phyloP scores from a whole-genome alignment of 1,139 yeast genomes.

The Geotrichum candidum region DNA sequence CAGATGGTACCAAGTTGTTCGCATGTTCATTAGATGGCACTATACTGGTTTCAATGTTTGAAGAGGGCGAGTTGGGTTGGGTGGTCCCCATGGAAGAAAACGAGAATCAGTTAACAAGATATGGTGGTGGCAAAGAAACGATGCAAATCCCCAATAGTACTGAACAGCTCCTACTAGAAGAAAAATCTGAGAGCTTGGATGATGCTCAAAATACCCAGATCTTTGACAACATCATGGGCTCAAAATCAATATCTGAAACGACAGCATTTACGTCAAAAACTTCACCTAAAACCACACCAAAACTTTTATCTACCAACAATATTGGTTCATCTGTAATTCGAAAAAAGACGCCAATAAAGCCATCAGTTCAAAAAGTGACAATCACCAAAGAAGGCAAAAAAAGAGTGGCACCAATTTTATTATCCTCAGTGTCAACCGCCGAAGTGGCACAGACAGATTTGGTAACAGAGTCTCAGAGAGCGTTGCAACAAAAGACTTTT shows the following conservation, averaged over 20 bases:
- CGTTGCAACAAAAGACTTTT: slow-evolving; percentile 4
- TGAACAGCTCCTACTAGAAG: slow-evolving; percentile 18
- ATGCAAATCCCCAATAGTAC: slow-evolving; percentile 18
- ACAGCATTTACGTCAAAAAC: not conserved
- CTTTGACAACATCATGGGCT: slow-evolving; percentile 10
- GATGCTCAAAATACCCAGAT: slow-evolving; percentile 4
- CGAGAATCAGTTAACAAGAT: slow-evolving; percentile 64
- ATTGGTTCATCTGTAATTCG: slow-evolving; percentile 19
- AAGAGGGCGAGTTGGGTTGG: slow-evolving; percentile 64
- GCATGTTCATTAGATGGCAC: slow-evolving; percentile 83
- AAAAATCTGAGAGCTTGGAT: slow-evolving; percentile 12
- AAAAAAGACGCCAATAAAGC: slow-evolving; percentile 20
- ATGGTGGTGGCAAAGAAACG: slow-evolving; percentile 80
- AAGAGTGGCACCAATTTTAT: slow-evolving; percentile 78
- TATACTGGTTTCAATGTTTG: slow-evolving; percentile 66
- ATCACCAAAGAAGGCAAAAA: slow-evolving; percentile 77
- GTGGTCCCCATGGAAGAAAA: slow-evolving; percentile 62
- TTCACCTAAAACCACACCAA: not conserved
- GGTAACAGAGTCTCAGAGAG: slow-evolving; percentile 12
- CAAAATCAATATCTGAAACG: not conserved
- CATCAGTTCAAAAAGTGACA: slow-evolving; percentile 44
- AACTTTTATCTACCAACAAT: not conserved
- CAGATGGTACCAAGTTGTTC: slow-evolving; percentile 66
- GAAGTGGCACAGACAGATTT: slow-evolving; percentile 1
- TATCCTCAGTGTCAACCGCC: slow-evolving; percentile 45